Base-by-base conservation (phyloP, 73 alveolate species). In the Tetrahymena borealis region DNA sequence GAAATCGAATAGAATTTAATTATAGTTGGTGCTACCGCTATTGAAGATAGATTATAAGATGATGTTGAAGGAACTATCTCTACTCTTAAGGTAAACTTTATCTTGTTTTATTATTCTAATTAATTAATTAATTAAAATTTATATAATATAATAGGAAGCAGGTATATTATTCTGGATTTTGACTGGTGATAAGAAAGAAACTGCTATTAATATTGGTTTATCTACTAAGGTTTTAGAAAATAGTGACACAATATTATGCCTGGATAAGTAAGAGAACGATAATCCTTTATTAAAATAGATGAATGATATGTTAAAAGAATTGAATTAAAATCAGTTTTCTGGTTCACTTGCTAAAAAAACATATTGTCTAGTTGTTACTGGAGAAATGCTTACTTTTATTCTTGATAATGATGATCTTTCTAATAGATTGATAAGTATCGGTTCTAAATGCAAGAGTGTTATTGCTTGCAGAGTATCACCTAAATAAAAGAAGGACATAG, bases 1-100 rank as follows among this genome's bases (percentile, higher is more conserved):
- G 97, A 96, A 92, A 95, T 95, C 6, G 99, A 98, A 95, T 77
- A 94, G 78, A 98, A 96, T 41, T 93, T 98, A 39, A 94, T 91
- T 39, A 95, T 98, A 42, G 92, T 98, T 39, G 99, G 99, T 1
- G 97, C 99, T 60, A 96, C 99, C 11, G 99, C 99, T 11, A 97
- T 98, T 79, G 99, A 98, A 96, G 99, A 98, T 95, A 96, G 95
- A 95, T 97, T 99, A 91, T 97, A 98, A 94, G 99, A 98, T 36
- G 99, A 98, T 16, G 99, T 99, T 32, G 99, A 99, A 18, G 99
- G 98, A 93, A 98, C 99, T 33, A 98, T 99, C 39, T 94, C 94
- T 39, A 91, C 96, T 79, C 94, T 99, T 91, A 96, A 97, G 40
- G 85, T 96, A 91, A 95, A 92, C 36, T n/a, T n/a, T n/a, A n/a